Conservation (phyloP, 1,284 basidiomycete genomes). For the Heliocybe sulcata region DNA sequence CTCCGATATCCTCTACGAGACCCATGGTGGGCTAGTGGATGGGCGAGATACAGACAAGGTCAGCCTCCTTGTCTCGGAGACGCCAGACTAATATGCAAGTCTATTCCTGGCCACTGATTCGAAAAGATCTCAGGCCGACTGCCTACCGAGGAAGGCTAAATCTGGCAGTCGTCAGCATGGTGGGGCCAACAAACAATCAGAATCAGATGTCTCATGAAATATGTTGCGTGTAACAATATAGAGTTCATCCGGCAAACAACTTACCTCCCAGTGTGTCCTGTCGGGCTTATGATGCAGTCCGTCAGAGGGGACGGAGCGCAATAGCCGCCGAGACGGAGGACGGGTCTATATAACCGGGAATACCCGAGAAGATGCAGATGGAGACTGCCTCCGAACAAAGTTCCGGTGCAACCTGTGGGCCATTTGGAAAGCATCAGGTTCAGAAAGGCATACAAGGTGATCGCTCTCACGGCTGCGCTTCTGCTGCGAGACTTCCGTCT, state of each 20-base stretch:
- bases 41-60: neutral
- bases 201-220: no score
- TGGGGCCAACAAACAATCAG: no score
- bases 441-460: neutral
- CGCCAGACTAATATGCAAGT: neutral
- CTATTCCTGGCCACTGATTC: neutral
- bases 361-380: neutral
- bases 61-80: neutral
- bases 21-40: neutral
- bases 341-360: neutral
- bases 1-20: neutral
- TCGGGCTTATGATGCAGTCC: no score
- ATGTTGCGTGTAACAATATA: no score
- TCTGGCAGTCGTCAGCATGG: no score
- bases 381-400: neutral
- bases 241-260: no score
- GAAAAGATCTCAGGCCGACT: neutral
- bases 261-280: no score
- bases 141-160: no score
- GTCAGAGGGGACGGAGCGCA: neutral
- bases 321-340: neutral
- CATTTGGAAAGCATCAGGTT: neutral
- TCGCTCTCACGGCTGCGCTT: neutral
- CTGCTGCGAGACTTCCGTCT: neutral
- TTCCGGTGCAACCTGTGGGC: neutral